Percentiles rank a stretch among this genome's conserved stretches.
These are phyloP conservation scores for Penicillium sp. DNA, from an alignment of 2,329 filamentous ascomycete species.

Conservation along the genomic window DNA sequence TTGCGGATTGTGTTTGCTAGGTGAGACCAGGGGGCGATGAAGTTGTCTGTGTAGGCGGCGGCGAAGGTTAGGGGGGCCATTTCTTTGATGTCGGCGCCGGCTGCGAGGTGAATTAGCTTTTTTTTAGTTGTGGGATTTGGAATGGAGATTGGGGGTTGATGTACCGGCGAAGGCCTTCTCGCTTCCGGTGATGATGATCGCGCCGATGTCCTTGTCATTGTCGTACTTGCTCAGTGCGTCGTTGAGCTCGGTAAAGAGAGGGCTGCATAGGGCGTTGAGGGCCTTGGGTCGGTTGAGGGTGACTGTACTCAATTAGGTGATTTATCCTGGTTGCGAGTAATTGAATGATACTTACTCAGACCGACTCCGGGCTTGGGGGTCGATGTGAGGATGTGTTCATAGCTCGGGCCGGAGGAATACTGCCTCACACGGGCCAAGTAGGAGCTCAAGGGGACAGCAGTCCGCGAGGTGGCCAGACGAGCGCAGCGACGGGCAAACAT, in stretches of 20 bases:
- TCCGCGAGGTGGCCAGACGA: conserved; percentile 66
- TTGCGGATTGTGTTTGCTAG: conserved; percentile 86
- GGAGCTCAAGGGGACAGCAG: conserved; percentile 44
- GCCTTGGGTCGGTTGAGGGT: conserved; percentile 94
- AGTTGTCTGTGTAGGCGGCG: conserved; percentile 83
- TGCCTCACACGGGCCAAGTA: conserved; percentile 44
- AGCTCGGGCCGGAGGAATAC: conserved; percentile 58
- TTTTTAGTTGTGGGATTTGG: too few relatives aligned
- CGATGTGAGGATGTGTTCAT: conserved; percentile 83
- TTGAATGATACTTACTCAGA: conserved; percentile 66
- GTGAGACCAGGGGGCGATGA: conserved; percentile 93
- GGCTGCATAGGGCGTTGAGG: conserved; percentile 89
- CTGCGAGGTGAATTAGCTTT: conserved; percentile 43
- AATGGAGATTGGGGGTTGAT: background rate
- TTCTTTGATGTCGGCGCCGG: conserved; percentile 98
- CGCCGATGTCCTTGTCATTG: conserved; percentile 69
- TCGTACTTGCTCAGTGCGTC: conserved; percentile 75
- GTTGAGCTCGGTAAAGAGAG: conserved; percentile 90
- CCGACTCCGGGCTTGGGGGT: conserved; percentile 87
- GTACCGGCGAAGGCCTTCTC: conserved; percentile 80
- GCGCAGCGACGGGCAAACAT: conserved; percentile 59
- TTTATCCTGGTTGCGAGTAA: background rate
- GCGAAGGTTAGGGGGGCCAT: conserved; percentile 94
- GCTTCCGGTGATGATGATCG: conserved; percentile 86
- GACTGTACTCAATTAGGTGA: conserved; percentile 60